Base-by-base conservation (phyloP, 257 asterid species). In the Solanum ossicruentum region DNA sequence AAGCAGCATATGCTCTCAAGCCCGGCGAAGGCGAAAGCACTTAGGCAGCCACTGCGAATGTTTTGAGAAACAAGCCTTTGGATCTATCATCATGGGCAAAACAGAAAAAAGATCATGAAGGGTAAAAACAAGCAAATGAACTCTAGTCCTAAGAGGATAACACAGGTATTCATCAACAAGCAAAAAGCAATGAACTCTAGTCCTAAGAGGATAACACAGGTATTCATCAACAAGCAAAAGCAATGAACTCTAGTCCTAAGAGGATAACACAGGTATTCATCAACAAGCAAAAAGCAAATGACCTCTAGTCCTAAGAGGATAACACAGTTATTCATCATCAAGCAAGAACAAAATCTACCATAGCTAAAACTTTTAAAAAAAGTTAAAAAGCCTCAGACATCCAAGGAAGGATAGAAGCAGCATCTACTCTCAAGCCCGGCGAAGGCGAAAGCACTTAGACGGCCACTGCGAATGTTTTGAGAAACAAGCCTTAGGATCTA, bases 381-480 rank as follows among this genome's bases (percentile, higher is more conserved):
- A 11, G 8, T 12, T 23, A 5, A 39, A 18, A 65, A 10, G 89
- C 66, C 90, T 93, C 95, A 93, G 97, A 89, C 95, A 92, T 93
- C 97, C 97, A 91, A 93, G 95, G 97, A 93, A 93, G 93, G 97
- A 92, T 36, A 89, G 18, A 75, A 88, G 85, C 95, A 92, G 93
- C 97, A 91, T 12, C 57, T 49, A 79, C 95, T 93, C 95, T 93
- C 97, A 87, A 92, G 95, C 97, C 94, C 57, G 93, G 94, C 94
- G 90, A 88, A 91, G 94, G 94, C 94, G 93, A 92, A 90, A 92
- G 91, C 92, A 73, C 92, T 93, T 65, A 89, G 93, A 83, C 93
- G 92, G 94, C 96, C 92, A 92, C 97, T 91, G 95, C 95, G 93
- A 92, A 93, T 93, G 94, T 89, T 78, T 89, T 81, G 95, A 92